phyloP scores from a whole-genome alignment of 2,329 filamentous ascomycete genomes.

The Colletotrichum sidae region DNA sequence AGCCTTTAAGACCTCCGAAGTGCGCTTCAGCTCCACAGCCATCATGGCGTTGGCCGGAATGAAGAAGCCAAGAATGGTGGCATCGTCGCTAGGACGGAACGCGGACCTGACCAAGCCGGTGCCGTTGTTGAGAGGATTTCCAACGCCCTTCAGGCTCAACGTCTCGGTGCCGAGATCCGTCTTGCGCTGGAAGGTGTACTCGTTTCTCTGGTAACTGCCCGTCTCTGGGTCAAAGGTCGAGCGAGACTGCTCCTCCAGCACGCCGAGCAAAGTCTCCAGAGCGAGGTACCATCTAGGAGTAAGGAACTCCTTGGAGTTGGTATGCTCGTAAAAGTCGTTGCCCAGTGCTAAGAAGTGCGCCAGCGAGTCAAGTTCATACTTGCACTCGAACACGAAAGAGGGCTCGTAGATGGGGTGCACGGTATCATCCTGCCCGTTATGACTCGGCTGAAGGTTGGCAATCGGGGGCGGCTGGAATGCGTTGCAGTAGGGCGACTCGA shows the following conservation, averaged over 20 bases:
- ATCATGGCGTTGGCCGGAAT: constrained; percentile 98
- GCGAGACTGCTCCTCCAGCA: constrained; percentile 82
- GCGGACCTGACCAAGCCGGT: constrained; percentile 91
- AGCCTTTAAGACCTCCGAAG: constrained; percentile 74
- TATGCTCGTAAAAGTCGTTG: constrained; percentile 88
- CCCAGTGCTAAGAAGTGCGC: constrained; percentile 88
- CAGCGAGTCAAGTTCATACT: constrained; percentile 97
- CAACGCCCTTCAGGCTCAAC: constrained; percentile 81
- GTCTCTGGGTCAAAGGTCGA: constrained; percentile 82
- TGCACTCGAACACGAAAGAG: constrained; percentile 93
- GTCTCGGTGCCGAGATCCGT: constrained; percentile 92
- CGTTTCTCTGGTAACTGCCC: constrained; percentile 74
- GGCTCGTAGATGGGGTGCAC: constrained; percentile 92
- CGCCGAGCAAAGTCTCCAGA: constrained; percentile 77
- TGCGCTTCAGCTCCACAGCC: constrained; percentile 84
- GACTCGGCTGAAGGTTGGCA: constrained; percentile 76
- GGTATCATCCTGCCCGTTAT: constrained; percentile 83
- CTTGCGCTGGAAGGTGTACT: constrained; percentile 87
- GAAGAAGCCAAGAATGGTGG: constrained; percentile 92
- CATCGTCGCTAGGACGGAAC: constrained; percentile 95
- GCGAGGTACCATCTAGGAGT: constrained; percentile 83
- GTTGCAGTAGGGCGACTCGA: constrained; percentile 96
- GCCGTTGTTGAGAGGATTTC: constrained; percentile 88
- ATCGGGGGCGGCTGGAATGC: constrained; percentile 95
- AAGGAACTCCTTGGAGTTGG: constrained; percentile 81